Evolutionary conservation across 2,329 filamentous ascomycete genomes (phyloP), one percentile per base, ranked within the genome.

Genomic region (Madurella mycetomatis): DNA sequence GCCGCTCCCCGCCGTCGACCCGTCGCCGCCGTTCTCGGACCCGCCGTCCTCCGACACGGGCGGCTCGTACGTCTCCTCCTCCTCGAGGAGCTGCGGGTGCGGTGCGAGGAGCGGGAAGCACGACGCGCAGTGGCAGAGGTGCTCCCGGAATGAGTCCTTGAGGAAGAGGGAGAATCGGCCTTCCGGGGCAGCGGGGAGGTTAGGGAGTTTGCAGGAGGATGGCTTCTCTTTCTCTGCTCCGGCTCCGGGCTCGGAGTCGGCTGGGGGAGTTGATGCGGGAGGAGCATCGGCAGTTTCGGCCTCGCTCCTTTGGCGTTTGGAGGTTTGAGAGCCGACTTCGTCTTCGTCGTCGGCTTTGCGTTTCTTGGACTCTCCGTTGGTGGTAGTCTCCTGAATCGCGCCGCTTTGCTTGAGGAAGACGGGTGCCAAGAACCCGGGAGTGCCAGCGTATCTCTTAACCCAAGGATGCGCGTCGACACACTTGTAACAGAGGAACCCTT

Each of bases 61-160:
- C 0, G 92, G 94, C 65, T 96, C 91, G 71, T 99, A 99, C 1
- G 84, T 85, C 34, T 96, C 90, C 76, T 99, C 94, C 70, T 95
- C 91, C 66, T 97, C 92, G 9, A 96, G 84, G 11, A 99, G 86
- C 66, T 95, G 88, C 0, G 84, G 83, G 67, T 95, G 85, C 0
- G 76, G 73, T 51, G 82, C 76, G 1, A 97, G 81, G 12, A 82
- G 74, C 1, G 84, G 84, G 71, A 90, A 96, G 74, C 92, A 96
- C n/a, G 78, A 72, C 15, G 82, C 69, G 71, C 94, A 99, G 66
- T 79, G 89, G 75, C 94, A 99, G 63, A 99, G 75, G 56, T 86
- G 77, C 41, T 87, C 79, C 62, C 92, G 88, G 76, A 97, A 97
- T 64, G 84, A 77, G 50, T 86, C 78, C 55, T 82, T 84, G 65